Evolutionary conservation across 192 early-diverging fungal genomes (phyloP).

Genomic region (Coemansia sp.): DNA sequence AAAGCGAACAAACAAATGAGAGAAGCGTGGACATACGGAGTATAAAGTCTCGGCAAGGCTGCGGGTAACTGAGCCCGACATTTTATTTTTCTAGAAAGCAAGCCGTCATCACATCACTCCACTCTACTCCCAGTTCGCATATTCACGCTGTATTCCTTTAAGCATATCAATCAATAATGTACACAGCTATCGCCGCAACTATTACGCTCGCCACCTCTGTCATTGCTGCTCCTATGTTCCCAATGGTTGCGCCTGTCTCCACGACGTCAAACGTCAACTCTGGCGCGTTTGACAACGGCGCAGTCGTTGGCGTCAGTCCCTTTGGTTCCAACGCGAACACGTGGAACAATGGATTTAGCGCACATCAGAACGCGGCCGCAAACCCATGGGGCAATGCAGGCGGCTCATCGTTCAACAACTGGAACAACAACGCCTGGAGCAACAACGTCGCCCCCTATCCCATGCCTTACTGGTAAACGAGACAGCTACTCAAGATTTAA

Average conservation of each 20-base stretch:
- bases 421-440: slow-evolving; percentile 60
- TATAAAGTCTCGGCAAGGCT: not conserved
- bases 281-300: slow-evolving; percentile 51
- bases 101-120: not conserved
- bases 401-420: slow-evolving; percentile 56
- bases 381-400: slow-evolving; percentile 54
- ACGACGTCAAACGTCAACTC: slow-evolving; percentile 50
- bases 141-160: not conserved
- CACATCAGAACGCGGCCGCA: slow-evolving; percentile 45
- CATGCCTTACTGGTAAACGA: slow-evolving; percentile 40
- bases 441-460: slow-evolving; percentile 44
- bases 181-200: slow-evolving; percentile 11
- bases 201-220: slow-evolving; percentile 18
- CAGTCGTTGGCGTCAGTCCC: slow-evolving; percentile 34
- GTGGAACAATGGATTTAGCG: slow-evolving; percentile 56
- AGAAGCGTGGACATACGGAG: not conserved
- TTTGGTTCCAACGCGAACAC: slow-evolving; percentile 42
- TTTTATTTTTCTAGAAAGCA: not conserved
- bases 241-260: slow-evolving; percentile 26
- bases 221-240: slow-evolving; percentile 34
- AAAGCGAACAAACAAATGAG: not conserved
- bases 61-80: not conserved
- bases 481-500: not conserved
- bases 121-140: not conserved
- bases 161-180: slow-evolving; percentile 18